Conservation (phyloP, 129 eudicot species). For the Chrysanthemum seticuspe region DNA sequence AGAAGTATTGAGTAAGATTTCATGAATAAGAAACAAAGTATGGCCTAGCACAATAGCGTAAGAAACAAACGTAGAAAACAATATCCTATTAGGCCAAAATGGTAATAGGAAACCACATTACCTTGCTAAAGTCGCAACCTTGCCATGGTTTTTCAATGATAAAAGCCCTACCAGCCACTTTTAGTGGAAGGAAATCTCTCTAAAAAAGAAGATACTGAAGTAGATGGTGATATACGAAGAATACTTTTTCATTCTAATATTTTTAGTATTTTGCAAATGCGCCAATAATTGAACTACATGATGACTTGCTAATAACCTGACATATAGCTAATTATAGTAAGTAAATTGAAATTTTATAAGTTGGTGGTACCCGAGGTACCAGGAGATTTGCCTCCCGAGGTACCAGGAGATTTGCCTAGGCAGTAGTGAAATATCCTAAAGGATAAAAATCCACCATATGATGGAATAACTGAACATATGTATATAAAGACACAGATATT, state of each 20-base stretch:
- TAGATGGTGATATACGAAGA: slow-evolving; percentile 7
- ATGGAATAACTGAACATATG: neutral
- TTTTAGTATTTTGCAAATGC: slow-evolving; percentile 3
- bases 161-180: slow-evolving; percentile 25
- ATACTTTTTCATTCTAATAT: slow-evolving; percentile 23
- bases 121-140: slow-evolving; percentile 27
- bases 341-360: slow-evolving; percentile 5
- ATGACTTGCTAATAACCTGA: slow-evolving; percentile 6
- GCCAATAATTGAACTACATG: slow-evolving; percentile 21
- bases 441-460: neutral
- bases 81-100: neutral
- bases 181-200: slow-evolving; percentile 25
- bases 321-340: neutral
- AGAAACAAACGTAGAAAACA: neutral
- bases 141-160: slow-evolving; percentile 17
- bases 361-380: slow-evolving; percentile 9
- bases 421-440: neutral
- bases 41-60: neutral
- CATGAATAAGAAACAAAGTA: slow-evolving; percentile 12
- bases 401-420: slow-evolving; percentile 9
- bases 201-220: slow-evolving; percentile 7
- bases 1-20: neutral
- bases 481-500: too few relatives aligned
- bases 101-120: slow-evolving; percentile 20
- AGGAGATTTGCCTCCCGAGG: slow-evolving; percentile 7